Conservation (phyloP, 2,329 filamentous ascomycete species). For the Fusarium oligoseptatum region DNA sequence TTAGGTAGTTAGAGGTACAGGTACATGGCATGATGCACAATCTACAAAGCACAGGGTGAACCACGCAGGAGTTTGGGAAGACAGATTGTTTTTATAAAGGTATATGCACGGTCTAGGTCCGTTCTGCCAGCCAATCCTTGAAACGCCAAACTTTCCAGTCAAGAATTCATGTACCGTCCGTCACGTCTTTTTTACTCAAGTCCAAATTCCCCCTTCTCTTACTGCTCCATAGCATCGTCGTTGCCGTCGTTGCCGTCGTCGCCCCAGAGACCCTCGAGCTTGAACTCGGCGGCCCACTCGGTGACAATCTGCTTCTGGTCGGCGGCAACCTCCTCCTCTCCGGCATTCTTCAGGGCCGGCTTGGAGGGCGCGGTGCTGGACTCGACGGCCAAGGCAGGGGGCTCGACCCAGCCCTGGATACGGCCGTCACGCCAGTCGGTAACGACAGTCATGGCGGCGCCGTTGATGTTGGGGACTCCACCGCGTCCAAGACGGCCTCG, state of each 20-base stretch:
- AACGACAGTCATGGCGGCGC: conserved; percentile 92
- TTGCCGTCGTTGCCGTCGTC: conserved; percentile 65
- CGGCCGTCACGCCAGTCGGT: conserved; percentile 97
- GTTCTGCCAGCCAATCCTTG: conserved; percentile 49
- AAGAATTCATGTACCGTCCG: conserved; percentile 46
- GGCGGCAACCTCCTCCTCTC: conserved; percentile 62
- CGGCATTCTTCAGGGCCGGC: conserved; percentile 53
- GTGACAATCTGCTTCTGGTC: conserved; percentile 90
- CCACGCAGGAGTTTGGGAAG: conserved; percentile 38
- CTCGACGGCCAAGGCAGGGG: conserved; percentile 75
- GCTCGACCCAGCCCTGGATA: conserved; percentile 91
- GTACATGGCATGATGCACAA: conserved; percentile 26
- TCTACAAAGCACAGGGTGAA: conserved; percentile 29
- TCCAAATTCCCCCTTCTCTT: conserved; percentile 31
- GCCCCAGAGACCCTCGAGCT: conserved; percentile 92
- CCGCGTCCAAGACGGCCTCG: conserved; percentile 89
- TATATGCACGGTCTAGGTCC: conserved; percentile 48
- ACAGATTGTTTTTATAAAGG: conserved; percentile 44
- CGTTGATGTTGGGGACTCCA: conserved; percentile 88
- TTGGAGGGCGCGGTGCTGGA: conserved; percentile 47
- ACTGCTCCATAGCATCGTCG: conserved; percentile 67
- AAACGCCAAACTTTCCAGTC: conserved; percentile 51
- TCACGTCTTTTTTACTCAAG: conserved; percentile 37
- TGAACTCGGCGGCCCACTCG: conserved; percentile 95
- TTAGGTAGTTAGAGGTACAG: conserved; percentile 1